These are phyloP conservation scores for Mycosarcoma maydis DNA, from an alignment of 1,284 basidiomycete genomes.

Conservation along the genomic window DNA sequence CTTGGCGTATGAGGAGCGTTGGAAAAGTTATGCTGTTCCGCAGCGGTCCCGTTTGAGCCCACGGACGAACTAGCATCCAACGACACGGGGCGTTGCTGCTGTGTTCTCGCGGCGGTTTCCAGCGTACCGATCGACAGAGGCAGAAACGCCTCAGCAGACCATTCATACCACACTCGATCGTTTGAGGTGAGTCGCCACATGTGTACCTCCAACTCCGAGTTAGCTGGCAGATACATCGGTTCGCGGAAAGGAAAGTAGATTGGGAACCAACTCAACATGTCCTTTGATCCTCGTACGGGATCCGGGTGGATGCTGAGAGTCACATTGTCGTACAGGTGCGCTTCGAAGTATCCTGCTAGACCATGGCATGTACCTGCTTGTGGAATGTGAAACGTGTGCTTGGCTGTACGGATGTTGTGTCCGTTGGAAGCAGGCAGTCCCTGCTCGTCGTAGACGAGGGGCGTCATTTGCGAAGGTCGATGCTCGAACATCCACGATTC, in stretches of 20 bases:
- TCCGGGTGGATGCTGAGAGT: slow-evolving; percentile 94
- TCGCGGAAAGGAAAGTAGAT: slow-evolving; percentile 88
- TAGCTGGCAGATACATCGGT: slow-evolving; percentile 89
- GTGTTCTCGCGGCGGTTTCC: slow-evolving; percentile 3
- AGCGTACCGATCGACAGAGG: slow-evolving; percentile 67
- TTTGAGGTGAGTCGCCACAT: slow-evolving; percentile 87
- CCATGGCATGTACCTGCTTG: slow-evolving; percentile 94
- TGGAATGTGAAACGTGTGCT: slow-evolving; percentile 85
- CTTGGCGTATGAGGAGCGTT: slow-evolving; percentile 62
- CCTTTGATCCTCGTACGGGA: slow-evolving; percentile 77
- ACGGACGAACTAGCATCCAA: slow-evolving; percentile 37
- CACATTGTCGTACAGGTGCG: slow-evolving; percentile 86
- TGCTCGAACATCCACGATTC: slow-evolving; percentile 99
- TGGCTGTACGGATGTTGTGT: slow-evolving; percentile 68
- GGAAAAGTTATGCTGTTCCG: slow-evolving; percentile 38
- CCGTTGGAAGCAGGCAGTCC: slow-evolving; percentile 68
- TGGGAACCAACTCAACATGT: slow-evolving; percentile 99
- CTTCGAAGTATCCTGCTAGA: slow-evolving; percentile 98
- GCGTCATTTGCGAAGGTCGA: slow-evolving; percentile 53
- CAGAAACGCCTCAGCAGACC: slow-evolving; percentile 92
- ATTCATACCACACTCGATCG: slow-evolving; percentile 96
- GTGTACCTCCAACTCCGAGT: slow-evolving; percentile 89
- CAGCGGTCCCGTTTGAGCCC: slow-evolving; percentile 19
- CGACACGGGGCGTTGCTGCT: slow-evolving; percentile 17
- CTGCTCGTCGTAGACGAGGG: slow-evolving; percentile 42